These are phyloP conservation scores for Penicillium desertorum DNA, from an alignment of 495 filamentous ascomycete genomes.

Conservation along the genomic window DNA sequence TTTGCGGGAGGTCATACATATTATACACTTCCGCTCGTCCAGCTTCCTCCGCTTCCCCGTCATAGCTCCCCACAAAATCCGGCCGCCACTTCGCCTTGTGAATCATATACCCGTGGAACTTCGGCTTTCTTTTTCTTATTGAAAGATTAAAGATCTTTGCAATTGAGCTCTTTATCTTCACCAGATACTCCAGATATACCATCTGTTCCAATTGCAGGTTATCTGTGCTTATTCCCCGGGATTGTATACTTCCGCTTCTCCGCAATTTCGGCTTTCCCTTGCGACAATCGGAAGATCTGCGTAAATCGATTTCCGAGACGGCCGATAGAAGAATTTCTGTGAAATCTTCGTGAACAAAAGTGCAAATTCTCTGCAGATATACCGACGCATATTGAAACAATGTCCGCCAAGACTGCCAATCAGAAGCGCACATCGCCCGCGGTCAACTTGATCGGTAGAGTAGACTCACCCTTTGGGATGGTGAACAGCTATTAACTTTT, in stretches of 20 bases:
- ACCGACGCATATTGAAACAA: slow-evolving; percentile 34
- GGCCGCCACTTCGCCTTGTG: slow-evolving; percentile 33
- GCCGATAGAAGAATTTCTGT: slow-evolving; percentile 9
- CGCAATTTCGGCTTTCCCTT: slow-evolving; percentile 24
- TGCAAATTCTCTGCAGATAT: slow-evolving; percentile 7
- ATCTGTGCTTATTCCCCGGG: slow-evolving; percentile 19
- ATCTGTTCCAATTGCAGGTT: slow-evolving; percentile 9
- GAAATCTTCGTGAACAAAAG: slow-evolving; percentile 13
- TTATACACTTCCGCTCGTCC: slow-evolving; percentile 45
- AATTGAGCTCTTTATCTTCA: slow-evolving; percentile 3
- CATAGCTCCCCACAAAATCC: slow-evolving; percentile 35
- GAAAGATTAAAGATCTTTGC: slow-evolving; percentile 1
- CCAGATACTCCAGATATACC: slow-evolving; percentile 4
- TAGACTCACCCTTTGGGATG: slow-evolving; percentile 10
- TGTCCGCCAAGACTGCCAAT: slow-evolving; percentile 66
- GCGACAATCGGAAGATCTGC: slow-evolving; percentile 14
- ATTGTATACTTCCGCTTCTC: slow-evolving; percentile 32
- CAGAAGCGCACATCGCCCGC: slow-evolving; percentile 80
- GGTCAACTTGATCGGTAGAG: slow-evolving; percentile 86
- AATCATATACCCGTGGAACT: slow-evolving; percentile 5
- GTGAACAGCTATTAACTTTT: slow-evolving; percentile 25
- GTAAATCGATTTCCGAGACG: slow-evolving; percentile 11
- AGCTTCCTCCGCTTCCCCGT: slow-evolving; percentile 47
- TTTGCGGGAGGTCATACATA: slow-evolving; percentile 6
- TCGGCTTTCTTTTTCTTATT: not conserved